Conservation (phyloP, 2,329 filamentous ascomycete genomes). For the Verticillium klebahnii region DNA sequence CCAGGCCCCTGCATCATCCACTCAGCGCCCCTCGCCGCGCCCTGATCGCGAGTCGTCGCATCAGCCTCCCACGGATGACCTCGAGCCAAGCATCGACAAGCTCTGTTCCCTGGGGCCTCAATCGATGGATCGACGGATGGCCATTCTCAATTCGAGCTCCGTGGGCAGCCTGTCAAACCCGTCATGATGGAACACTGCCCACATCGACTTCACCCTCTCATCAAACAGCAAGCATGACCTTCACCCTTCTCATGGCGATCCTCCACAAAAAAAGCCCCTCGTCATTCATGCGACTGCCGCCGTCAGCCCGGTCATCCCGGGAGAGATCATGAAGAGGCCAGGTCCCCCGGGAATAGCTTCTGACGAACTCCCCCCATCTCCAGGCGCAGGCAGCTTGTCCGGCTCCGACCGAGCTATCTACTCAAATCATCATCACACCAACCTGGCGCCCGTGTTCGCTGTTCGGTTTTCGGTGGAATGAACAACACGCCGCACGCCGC, state of each 20-base stretch:
- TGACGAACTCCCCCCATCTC: not conserved
- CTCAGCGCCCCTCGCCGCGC: not conserved
- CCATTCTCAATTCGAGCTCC: no score
- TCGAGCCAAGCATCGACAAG: not conserved
- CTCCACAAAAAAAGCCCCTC: not conserved
- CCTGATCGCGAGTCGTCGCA: constrained; percentile 1
- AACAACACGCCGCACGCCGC: not conserved
- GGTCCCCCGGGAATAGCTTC: not conserved
- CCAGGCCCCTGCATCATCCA: not conserved
- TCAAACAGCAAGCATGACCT: not conserved
- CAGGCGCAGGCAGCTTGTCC: not conserved
- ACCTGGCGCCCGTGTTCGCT: not conserved
- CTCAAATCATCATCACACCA: not conserved
- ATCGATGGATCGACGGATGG: not conserved
- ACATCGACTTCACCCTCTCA: not conserved
- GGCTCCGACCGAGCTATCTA: not conserved
- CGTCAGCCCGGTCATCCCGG: not conserved
- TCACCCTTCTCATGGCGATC: not conserved
- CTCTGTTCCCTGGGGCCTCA: not conserved
- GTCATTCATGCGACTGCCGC: not conserved
- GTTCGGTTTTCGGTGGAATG: no score
- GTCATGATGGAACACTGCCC: no score
- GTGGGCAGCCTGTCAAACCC: no score
- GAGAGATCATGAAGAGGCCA: not conserved
- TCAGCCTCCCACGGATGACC: not conserved